Base-by-base conservation (phyloP, 2,329 filamentous ascomycete species). In the Penicillium sp. region DNA sequence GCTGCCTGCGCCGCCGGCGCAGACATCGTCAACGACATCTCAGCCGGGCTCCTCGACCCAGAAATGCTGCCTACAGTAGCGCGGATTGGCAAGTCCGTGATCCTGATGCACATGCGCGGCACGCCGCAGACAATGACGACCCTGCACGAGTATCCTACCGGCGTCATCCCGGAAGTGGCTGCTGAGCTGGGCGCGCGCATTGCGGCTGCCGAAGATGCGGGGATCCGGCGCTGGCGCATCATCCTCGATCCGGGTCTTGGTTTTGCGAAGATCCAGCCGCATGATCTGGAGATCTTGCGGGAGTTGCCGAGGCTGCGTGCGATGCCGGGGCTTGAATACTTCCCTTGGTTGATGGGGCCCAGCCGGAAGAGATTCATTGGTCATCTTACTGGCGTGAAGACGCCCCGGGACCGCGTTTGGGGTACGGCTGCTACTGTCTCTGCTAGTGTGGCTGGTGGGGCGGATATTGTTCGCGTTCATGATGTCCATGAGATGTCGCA, bases 21-120 rank as follows among this genome's bases (percentile, higher is more conserved):
- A 7, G 88, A 97, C 71, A 89, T 99, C 60, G 85, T 99, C 76
- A 99, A 99, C 76, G 94, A 99, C 73, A 87, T 99, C 35, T 95
- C 91, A 0, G 91, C 88, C 1, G 94, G 94, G 4, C 70, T 80
- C 4, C 79, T 96, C 49, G 94, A 97, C 71, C 77, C 84, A 0
- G 81, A 82, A 0, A 97, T 99, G 92, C 83, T 99, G 0, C 67
- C 85, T 14, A 92, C 89, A 0, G 87, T 93, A 60, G 93, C 90
- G 0, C 79, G 82, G 5, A 82, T 94, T 0, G 88, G 89, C 35
- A 90, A 87, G 66, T 91, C 92, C 3, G 86, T 97, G 32, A 81
- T 86, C 61, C 81, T 97, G 50, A 96, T 95, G 90, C 92, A 97
- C 77, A 96, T 94, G 89, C 90, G 92, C 65, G 92, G 92, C 49